Evolutionary conservation across 805 yeast species (phyloP).

Genomic region (Starmerella floris): DNA sequence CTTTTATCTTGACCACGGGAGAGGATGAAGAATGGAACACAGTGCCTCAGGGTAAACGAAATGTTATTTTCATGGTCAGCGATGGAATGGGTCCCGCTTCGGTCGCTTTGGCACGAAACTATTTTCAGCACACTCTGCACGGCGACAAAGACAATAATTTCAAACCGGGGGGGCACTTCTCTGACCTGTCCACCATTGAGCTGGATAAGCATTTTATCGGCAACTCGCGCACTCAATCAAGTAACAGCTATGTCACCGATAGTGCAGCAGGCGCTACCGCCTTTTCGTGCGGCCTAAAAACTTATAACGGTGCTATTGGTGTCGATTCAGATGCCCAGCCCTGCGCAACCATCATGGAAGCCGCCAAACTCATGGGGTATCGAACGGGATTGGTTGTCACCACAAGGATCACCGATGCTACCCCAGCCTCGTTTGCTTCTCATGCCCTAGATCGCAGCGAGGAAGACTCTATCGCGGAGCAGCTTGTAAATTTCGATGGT

Average conservation of each 20-base stretch:
- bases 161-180: neutral
- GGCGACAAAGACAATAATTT: constrained; percentile 10
- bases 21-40: neutral
- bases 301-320: constrained; percentile 88
- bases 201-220: constrained; percentile 68
- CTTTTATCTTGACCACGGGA: neutral
- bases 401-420: constrained; percentile 85
- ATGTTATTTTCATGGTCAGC: constrained; percentile 75
- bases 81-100: constrained; percentile 97
- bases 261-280: constrained; percentile 98
- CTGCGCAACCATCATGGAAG: constrained; percentile 80
- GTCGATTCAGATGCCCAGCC: constrained; percentile 57
- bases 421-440: constrained; percentile 80
- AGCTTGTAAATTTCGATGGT: constrained; percentile 52
- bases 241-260: constrained; percentile 68
- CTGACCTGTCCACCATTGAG: constrained; percentile 39
- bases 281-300: constrained; percentile 68
- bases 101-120: constrained; percentile 63
- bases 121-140: constrained; percentile 40
- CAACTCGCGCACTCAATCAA: constrained; percentile 70
- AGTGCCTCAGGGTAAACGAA: constrained; percentile 29
- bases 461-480: constrained; percentile 78
- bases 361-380: constrained; percentile 68
- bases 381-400: constrained; percentile 85
- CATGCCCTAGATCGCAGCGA: constrained; percentile 65